Evolutionary conservation across 805 yeast genomes (phyloP).

Genomic region (Hanseniaspora pseudoguilliermondii): DNA sequence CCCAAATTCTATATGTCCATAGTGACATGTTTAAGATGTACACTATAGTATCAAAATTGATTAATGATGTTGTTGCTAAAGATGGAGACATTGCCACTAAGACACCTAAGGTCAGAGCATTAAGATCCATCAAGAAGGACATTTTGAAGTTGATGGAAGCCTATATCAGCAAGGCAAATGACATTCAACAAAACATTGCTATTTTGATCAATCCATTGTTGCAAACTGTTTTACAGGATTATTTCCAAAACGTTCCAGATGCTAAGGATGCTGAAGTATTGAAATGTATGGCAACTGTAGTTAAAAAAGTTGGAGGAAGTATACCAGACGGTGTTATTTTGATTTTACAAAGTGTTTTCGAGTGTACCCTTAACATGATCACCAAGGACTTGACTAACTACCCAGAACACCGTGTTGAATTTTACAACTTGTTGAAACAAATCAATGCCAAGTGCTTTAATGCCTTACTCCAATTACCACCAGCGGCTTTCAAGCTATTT

Average conservation of each 20-base stretch:
- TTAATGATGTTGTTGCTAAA: conserved; percentile 61
- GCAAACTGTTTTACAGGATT: conserved; percentile 77
- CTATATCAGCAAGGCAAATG: conserved; percentile 72
- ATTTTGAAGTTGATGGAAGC: conserved; percentile 78
- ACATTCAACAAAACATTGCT: conserved; percentile 63
- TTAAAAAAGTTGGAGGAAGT: conserved; percentile 71
- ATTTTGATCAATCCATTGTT: conserved; percentile 75
- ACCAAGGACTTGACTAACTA: conserved; percentile 89
- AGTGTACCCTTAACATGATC: conserved; percentile 89
- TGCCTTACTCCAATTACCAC: conserved; percentile 77
- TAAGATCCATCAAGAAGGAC: conserved; percentile 93
- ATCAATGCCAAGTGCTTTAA: conserved; percentile 75
- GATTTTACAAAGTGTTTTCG: conserved; percentile 82
- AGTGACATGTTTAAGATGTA: conserved; percentile 81
- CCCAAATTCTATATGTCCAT: conserved; percentile 78
- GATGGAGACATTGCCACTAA: conserved; percentile 86
- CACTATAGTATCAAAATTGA: conserved; percentile 76
- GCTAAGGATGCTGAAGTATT: conserved; percentile 97
- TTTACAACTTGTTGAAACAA: conserved; percentile 77
- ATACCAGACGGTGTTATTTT: conserved; percentile 82
- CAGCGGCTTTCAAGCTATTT: conserved; percentile 79
- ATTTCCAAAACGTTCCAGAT: conserved; percentile 77
- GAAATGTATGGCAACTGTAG: conserved; percentile 85
- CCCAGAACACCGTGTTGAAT: conserved; percentile 96
- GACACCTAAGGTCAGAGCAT: conserved; percentile 86